Evolutionary conservation across 2,329 filamentous ascomycete species (phyloP).

Genomic region (Zymoseptoria ardabiliae): DNA sequence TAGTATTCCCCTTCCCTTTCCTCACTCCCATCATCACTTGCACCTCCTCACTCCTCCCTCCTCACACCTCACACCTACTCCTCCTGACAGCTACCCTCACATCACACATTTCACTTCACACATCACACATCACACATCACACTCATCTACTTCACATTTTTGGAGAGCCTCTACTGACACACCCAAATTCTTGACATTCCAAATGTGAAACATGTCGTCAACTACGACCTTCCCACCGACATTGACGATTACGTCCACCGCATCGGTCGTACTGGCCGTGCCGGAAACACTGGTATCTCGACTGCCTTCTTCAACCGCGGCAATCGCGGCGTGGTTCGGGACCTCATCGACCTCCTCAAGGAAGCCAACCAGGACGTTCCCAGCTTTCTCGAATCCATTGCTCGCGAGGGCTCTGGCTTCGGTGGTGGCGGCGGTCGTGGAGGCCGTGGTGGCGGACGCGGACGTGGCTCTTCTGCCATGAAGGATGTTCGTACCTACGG

Average conservation of each 20-base stretch:
- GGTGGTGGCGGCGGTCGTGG: constrained; percentile 61
- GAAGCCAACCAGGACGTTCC: constrained; percentile 98
- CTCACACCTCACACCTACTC: not conserved
- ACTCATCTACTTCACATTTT: too few relatives aligned
- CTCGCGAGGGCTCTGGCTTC: constrained; percentile 79
- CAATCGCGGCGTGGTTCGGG: constrained; percentile 94
- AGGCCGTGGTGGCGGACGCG: constrained; percentile 57
- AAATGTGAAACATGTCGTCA: constrained; percentile 94
- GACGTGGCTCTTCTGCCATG: constrained; percentile 62
- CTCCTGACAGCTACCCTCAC: too few relatives aligned
- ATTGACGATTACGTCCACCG: constrained; percentile 99
- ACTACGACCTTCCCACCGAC: constrained; percentile 98
- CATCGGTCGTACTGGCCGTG: constrained; percentile 99
- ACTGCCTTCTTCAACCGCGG: constrained; percentile 99
- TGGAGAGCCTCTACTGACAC: not conserved
- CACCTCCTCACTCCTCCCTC: too few relatives aligned
- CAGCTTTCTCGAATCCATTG: constrained; percentile 90
- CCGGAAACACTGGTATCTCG: constrained; percentile 95
- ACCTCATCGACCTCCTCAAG: constrained; percentile 94
- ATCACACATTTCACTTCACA: too few relatives aligned
- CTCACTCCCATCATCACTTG: too few relatives aligned
- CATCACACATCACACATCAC: too few relatives aligned
- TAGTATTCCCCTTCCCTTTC: too few relatives aligned
- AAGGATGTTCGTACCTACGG: constrained; percentile 71
- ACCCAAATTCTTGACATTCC: constrained; percentile 70